Evolutionary conservation across 257 asterid genomes (phyloP).

Genomic region (Striga asiatica): DNA sequence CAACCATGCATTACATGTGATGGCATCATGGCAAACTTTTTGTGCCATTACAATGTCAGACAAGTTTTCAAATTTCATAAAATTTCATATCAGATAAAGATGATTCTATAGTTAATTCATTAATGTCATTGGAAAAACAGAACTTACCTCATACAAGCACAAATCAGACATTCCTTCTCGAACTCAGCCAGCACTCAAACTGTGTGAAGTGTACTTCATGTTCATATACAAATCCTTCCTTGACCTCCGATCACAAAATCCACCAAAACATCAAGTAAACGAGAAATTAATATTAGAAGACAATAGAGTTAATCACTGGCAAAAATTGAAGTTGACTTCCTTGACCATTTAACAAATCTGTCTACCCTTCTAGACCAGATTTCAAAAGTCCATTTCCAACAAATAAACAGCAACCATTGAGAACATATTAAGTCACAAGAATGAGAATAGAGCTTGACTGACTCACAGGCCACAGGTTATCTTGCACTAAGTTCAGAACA

Average conservation of each 20-base stretch:
- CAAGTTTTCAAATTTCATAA: too few relatives aligned
- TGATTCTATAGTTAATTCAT: too few relatives aligned
- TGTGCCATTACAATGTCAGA: too few relatives aligned
- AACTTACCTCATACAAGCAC: conserved; percentile 43
- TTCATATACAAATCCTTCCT: conserved; percentile 22
- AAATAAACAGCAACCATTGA: background rate
- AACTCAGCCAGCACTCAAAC: conserved; percentile 43
- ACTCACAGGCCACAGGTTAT: too few relatives aligned
- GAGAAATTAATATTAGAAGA: conserved; percentile 14
- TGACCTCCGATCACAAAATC: conserved; percentile 27
- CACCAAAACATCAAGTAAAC: conserved; percentile 14
- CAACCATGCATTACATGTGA: too few relatives aligned
- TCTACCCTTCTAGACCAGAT: background rate
- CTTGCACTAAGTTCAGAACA: too few relatives aligned
- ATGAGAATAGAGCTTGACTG: too few relatives aligned
- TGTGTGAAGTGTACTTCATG: conserved; percentile 30
- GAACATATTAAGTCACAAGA: too few relatives aligned
- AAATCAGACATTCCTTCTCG: conserved; percentile 55
- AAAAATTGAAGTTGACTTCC: background rate
- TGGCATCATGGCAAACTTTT: too few relatives aligned
- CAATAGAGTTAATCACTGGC: background rate
- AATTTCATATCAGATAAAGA: too few relatives aligned
- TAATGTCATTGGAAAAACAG: background rate
- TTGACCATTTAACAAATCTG: background rate
- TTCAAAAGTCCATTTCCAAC: background rate